Base-by-base conservation (phyloP, 345 rosid genomes). In the Pistacia integerrima region DNA sequence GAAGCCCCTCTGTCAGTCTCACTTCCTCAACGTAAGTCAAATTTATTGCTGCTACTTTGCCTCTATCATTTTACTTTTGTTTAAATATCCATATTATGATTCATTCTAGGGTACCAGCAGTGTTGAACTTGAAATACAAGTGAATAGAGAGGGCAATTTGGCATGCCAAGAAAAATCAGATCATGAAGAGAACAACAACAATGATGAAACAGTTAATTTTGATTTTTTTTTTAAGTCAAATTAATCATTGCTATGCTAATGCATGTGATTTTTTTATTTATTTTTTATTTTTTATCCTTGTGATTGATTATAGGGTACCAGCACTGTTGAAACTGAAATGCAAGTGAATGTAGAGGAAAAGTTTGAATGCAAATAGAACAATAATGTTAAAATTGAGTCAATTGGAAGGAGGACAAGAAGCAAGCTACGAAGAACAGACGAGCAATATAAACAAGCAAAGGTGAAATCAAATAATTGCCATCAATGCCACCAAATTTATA, bases 331-430 rank as follows among this genome's bases (percentile, higher is more conserved):
- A 38, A 7, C 5, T 38, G 41, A 6, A 18, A 59, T 76, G 25
- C 44, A 49, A 12, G 62, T 56, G 30, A 77, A 71, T 10, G 33
- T 56, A 5, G 83, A 80, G 46, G 84, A 90, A 70, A 38, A 4
- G 36, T 30, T 61, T 64, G 73, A 68, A 38, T 4, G 7, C 14
- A 11, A n/a, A 10, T 33, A 66, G 13, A 36, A 7, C 11, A 49
- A n/a, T 10, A 30, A 44, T 66, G 54, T 5, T 0, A 14, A 2
- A 0, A 52, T 66, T 12, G 11, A 44, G 2, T 20, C 69, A 1
- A 5, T 2, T 4, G n/a, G 28, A 3, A 11, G 69, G 30, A 66
- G 11, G 48, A 64, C 7, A 22, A 10, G 69, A n/a, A 20, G 69
- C 18, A 12, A 66, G 48, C 11, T 3, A 18, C 16, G 51, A 10